phyloP scores from a whole-genome alignment of 1,139 yeast species.

The Geotrichum citri-aurantii region DNA sequence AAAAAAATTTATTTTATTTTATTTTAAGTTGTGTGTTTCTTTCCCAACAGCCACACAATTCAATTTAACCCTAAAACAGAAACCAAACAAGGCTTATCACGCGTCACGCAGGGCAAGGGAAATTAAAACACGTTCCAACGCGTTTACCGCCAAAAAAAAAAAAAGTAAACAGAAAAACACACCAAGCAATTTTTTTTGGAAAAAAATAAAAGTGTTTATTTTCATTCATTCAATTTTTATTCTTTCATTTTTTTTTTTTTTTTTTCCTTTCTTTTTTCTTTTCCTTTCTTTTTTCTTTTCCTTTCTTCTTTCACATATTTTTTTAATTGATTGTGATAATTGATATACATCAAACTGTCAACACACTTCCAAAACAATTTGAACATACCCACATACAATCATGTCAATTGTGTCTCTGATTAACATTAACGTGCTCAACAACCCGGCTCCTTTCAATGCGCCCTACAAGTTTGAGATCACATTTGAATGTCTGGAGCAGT shows the following conservation, averaged over 20 bases:
- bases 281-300: background rate
- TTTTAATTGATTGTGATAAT: background rate
- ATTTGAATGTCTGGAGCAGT: conserved; percentile 89
- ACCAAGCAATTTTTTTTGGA: background rate
- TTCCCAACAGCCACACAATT: too few species aligned
- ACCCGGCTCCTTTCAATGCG: conserved; percentile 91
- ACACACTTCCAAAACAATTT: background rate
- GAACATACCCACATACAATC: background rate
- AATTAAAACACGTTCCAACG: background rate
- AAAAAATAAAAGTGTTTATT: background rate
- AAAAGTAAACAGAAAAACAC: conserved; percentile 2
- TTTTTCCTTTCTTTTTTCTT: background rate
- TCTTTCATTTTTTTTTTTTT: background rate
- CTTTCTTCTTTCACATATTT: background rate
- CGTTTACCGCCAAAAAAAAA: background rate
- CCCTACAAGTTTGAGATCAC: conserved; percentile 96
- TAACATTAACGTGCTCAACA: conserved; percentile 87
- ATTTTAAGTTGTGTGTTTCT: too few species aligned
- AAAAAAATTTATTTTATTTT: too few species aligned
- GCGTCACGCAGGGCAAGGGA: background rate
- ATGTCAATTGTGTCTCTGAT: conserved; percentile 94
- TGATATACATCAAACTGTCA: background rate
- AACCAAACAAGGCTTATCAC: background rate
- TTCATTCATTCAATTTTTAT: too few species aligned
- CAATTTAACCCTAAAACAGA: background rate